Evolutionary conservation across 2,329 filamentous ascomycete genomes (phyloP).

Genomic region (Hymenoscyphus albidus): DNA sequence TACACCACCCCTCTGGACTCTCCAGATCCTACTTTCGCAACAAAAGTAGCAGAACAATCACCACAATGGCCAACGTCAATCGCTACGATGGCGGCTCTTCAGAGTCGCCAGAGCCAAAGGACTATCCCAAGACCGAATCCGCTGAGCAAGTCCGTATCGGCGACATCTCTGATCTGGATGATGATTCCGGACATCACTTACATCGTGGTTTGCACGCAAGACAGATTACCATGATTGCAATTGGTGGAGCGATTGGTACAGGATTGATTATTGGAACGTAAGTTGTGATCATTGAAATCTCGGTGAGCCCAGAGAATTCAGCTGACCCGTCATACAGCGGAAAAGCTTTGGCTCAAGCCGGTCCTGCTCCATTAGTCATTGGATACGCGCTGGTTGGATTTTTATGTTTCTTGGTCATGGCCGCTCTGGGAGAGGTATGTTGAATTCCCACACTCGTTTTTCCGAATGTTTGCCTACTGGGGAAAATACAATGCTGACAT

Average conservation of each 20-base stretch:
- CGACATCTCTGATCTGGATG: conserved; percentile 36
- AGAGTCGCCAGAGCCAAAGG: conserved; percentile 13
- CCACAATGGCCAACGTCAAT: conserved; percentile 17
- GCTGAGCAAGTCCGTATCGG: conserved; percentile 12
- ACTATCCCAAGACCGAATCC: conserved; percentile 3
- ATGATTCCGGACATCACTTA: conserved; percentile 30
- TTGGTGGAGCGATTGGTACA: conserved; percentile 68
- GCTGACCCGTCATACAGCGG: conserved; percentile 21
- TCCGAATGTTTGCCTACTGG: conserved; percentile 42
- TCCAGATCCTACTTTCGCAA: neutral
- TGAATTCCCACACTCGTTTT: conserved; percentile 72
- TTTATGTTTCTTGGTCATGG: conserved; percentile 78
- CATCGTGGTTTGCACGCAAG: conserved; percentile 50
- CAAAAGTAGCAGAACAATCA: neutral
- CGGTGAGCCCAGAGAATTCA: neutral
- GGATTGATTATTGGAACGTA: conserved; percentile 67
- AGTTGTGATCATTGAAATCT: neutral
- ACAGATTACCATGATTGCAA: conserved; percentile 56
- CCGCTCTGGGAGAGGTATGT: conserved; percentile 66
- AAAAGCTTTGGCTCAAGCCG: conserved; percentile 43
- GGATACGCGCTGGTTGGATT: conserved; percentile 66
- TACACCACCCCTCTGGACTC: neutral
- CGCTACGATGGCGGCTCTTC: conserved; percentile 18
- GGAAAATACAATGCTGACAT: neutral
- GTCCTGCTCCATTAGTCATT: conserved; percentile 67